A percentile compares a stretch with the other conserved stretches of the same genome.
Conservation (phyloP, 305 asterid species). For the Solanum hybrid region DNA sequence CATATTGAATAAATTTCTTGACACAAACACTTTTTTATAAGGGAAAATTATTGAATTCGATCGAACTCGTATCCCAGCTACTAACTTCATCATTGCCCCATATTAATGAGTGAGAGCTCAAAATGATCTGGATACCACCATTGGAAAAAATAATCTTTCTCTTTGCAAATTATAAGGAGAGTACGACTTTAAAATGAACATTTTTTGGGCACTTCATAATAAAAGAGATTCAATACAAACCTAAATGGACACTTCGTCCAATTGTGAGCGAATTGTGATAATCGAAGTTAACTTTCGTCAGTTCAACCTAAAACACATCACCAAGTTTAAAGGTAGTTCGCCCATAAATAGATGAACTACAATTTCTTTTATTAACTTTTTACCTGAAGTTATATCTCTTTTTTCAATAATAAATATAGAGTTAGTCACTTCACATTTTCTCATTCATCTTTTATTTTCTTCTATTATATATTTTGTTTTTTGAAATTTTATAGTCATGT, state of each 20-base stretch:
- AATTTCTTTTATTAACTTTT: background rate
- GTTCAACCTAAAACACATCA: background rate
- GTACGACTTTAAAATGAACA: background rate
- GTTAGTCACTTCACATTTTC: background rate
- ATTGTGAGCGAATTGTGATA: background rate
- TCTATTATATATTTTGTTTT: background rate
- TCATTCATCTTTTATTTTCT: background rate
- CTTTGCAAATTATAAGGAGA: background rate
- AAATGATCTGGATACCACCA: background rate
- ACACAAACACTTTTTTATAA: too few relatives aligned
- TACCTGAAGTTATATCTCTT: background rate
- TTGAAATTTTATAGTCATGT: background rate
- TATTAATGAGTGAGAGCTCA: background rate
- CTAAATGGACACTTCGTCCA: background rate
- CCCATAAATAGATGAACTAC: background rate
- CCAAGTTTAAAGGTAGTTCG: background rate
- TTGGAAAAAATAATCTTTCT: background rate
- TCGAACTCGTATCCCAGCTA: too few relatives aligned
- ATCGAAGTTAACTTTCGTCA: background rate
- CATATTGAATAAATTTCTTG: background rate
- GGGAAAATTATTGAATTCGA: too few relatives aligned
- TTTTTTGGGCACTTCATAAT: background rate
- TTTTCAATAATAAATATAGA: background rate
- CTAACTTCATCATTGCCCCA: background rate
- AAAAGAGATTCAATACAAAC: background rate